Base-by-base conservation (phyloP, 2,329 filamentous ascomycete genomes). In the Zarea fungicola region DNA sequence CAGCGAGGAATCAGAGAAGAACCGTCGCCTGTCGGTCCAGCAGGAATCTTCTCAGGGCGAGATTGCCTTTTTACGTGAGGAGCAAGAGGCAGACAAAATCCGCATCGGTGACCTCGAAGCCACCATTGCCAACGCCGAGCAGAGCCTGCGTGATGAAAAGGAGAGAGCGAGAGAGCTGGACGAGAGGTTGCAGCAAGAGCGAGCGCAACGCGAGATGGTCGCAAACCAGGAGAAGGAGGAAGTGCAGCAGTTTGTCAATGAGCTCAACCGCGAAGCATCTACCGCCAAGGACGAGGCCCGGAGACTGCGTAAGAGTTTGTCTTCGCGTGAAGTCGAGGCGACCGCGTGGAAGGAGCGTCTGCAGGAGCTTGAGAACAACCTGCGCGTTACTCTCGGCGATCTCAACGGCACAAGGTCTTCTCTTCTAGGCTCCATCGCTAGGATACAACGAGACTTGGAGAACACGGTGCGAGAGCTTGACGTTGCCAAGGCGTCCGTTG, bases 1-100 rank as follows among this genome's bases (percentile, higher is more conserved):
- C 14, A 78, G 84, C 34, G 92, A 97, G 62, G 76, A 89, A 6
- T 92, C 92, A 61, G 83, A 86, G 58, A 97, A 97, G 74, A 85
- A 87, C 41, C 87, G 95, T 60, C 82, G 91, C 46, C 76, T 97
- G 3, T 85, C 87, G 4, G 89, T 99, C 26, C 91, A 97, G 62
- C 85, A 92, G 55, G 93, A 99, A 67, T 95, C 89, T 5, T 85
- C 87, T 49, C 92, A 96, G 59, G 85, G 85, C 51, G 93, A 99
- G 66, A 95, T 97, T 67, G 84, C 88, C 1, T 99, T 99, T 76
- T 68, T 99, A 43, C 84, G 93, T 2, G 93, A 99, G 63, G 93
- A 99, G 71, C 93, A 99, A 66, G 93, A 99, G 67, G 82, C 81
- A 16, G 93, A 99, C 73, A 99, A 99, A 76, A 95, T 99, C 64